phyloP scores from a whole-genome alignment of 1,284 basidiomycete genomes.

The Exobasidium cylindrosporum region DNA sequence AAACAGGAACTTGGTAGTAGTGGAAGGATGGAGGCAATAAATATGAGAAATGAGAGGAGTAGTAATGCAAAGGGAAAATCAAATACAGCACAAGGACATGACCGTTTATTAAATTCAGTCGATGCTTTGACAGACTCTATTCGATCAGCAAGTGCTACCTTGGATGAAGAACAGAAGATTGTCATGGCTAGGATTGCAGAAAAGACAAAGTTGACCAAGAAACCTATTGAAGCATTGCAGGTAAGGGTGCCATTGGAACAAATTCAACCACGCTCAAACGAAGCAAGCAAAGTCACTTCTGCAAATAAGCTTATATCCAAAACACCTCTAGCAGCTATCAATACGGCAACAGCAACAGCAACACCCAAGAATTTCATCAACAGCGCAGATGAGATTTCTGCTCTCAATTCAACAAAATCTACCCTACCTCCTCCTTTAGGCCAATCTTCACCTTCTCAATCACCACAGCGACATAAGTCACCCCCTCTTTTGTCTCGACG shows the following conservation, averaged over 20 bases:
- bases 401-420: neutral
- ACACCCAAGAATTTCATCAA: neutral
- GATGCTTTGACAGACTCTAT: neutral
- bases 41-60: no score
- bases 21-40: neutral
- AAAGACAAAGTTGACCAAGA: neutral
- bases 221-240: neutral
- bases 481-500: conserved; percentile 31
- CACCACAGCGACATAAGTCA: conserved; percentile 10
- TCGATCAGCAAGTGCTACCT: neutral
- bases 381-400: neutral
- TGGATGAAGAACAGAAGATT: neutral
- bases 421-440: neutral
- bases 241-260: no score
- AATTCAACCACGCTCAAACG: neutral
- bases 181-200: neutral
- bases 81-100: neutral
- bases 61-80: neutral
- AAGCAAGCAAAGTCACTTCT: neutral
- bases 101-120: neutral
- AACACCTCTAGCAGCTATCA: neutral
- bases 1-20: neutral
- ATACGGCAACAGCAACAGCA: neutral
- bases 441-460: neutral
- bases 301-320: neutral